Base-by-base conservation (phyloP, 2,329 filamentous ascomycete species). In the Talaromyces sp. region DNA sequence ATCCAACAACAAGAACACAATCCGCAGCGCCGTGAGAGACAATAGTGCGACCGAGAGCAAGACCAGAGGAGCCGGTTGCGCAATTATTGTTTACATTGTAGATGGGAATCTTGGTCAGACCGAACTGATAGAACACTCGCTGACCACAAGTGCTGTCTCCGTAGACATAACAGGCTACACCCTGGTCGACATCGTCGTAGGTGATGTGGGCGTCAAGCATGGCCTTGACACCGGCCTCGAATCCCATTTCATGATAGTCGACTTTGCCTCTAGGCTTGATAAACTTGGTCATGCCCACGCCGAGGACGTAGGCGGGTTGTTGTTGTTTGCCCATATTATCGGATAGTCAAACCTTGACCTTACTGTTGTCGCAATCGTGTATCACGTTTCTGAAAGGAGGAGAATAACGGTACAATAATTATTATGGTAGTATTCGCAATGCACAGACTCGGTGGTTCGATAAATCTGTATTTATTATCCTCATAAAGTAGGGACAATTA, bases 21-120 rank as follows among this genome's bases (percentile, higher is more conserved):
- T 97, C 91, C 1, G 92, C 91, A 14, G 87, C 91, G 39, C 93
- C 93, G 71, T 91, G 85, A 7, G 87, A 84, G 71, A 97, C 88
- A 76, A 96, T 84, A 62, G 89, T 92, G 39, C 93, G 84, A 1
- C 86, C 95, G 85, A 98, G 90, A 75, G 89, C 88, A 65, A 98
- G 82, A 9, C 94, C 95, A 0, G 94, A 97, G 4, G 90, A 93
- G n/a, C 94, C 95, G 0, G 94, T 98, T 3, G 91, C 92, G 84
- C 94, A 98, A 83, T 97, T 97, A 85, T 98, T 98, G 86, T 97
- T 98, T 75, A 97, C 92, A 75, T 98, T 98, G 84, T 96, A 93
- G 76, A 98, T 92, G 73, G 94, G 94, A 72, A 98, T 97, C 74
- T 90, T 85, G 50, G 93, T 97, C 89, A 98, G 93, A 82, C 94